These are phyloP conservation scores for Didymellaceae sp. DNA, from an alignment of 2,329 filamentous ascomycete genomes.

Conservation along the genomic window DNA sequence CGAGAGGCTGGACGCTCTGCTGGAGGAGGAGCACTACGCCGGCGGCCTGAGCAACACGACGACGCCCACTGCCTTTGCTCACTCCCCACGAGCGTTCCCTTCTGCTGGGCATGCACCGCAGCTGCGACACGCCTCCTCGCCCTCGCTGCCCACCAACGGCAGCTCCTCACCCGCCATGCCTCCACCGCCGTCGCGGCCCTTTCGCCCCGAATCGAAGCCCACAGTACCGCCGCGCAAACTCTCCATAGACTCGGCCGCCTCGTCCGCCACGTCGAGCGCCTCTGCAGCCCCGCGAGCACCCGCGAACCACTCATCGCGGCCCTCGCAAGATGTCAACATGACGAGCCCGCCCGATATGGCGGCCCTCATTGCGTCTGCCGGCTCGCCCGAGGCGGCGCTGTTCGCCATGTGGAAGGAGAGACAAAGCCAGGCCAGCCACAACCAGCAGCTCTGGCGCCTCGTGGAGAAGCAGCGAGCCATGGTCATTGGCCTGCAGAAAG, in stretches of 20 bases:
- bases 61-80: constrained; percentile 20
- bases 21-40: constrained; percentile 41
- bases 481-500: constrained; percentile 92
- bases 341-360: constrained; percentile 77
- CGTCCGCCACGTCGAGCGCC: constrained; percentile 57
- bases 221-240: constrained; percentile 69
- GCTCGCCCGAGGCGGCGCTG: constrained; percentile 87
- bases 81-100: constrained; percentile 32
- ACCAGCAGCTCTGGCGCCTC: constrained; percentile 89
- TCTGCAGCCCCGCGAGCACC: constrained; percentile 56
- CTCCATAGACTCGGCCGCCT: constrained; percentile 93
- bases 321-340: constrained; percentile 57
- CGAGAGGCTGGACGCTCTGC: constrained; percentile 48
- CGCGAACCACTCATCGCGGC: constrained; percentile 64
- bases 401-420: constrained; percentile 91
- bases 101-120: constrained; percentile 35
- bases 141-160: constrained; percentile 33
- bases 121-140: constrained; percentile 45
- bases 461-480: constrained; percentile 96
- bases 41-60: constrained; percentile 14
- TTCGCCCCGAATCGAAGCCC: constrained; percentile 41
- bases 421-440: constrained; percentile 84
- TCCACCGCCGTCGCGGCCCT: constrained; percentile 40
- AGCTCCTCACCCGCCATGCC: constrained; percentile 44
- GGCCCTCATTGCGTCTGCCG: constrained; percentile 80